These are phyloP conservation scores for Zopfochytrium polystomum DNA, from an alignment of 371 early-diverging fungal genomes.

Conservation along the genomic window DNA sequence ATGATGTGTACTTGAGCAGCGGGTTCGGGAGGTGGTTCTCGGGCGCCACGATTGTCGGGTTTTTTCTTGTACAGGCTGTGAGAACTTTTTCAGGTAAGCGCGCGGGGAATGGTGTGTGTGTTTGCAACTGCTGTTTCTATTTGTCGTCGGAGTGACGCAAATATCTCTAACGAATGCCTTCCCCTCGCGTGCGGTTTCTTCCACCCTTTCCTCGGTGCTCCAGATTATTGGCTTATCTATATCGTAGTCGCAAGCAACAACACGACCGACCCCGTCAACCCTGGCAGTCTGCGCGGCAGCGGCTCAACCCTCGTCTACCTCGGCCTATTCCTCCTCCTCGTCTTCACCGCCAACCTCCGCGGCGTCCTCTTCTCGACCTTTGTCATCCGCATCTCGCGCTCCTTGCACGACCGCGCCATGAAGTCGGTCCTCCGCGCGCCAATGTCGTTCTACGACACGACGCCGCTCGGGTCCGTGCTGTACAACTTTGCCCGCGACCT, in stretches of 20 bases:
- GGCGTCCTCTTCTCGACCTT: slow-evolving; percentile 44
- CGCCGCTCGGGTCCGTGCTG: slow-evolving; percentile 83
- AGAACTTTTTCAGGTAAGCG: slow-evolving; percentile 44
- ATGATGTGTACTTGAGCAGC: slow-evolving; percentile 31
- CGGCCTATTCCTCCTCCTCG: slow-evolving; percentile 41
- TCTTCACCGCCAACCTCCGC: slow-evolving; percentile 47
- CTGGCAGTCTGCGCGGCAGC: slow-evolving; percentile 47
- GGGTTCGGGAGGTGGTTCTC: slow-evolving; percentile 46
- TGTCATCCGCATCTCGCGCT: slow-evolving; percentile 41
- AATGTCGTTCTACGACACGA: slow-evolving; percentile 88
- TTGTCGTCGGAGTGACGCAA: background rate
- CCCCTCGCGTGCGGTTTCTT: too few relatives aligned
- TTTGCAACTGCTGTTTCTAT: slow-evolving; percentile 11
- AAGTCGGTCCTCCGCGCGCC: slow-evolving; percentile 64
- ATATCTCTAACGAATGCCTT: slow-evolving; percentile 1
- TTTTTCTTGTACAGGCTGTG: slow-evolving; percentile 46
- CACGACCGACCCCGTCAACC: slow-evolving; percentile 4
- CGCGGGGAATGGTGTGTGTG: too few relatives aligned
- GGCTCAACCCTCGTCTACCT: slow-evolving; percentile 50
- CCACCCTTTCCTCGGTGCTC: too few relatives aligned
- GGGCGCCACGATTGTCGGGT: slow-evolving; percentile 28
- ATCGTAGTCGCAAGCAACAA: slow-evolving; percentile 17
- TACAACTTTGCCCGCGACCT: slow-evolving; percentile 88
- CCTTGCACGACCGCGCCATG: slow-evolving; percentile 52
- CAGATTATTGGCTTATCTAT: slow-evolving; percentile 35